Evolutionary conservation across 306 rosid species (phyloP), one percentile per base, ranked within the genome.

Genomic region (Quercus gilva): DNA sequence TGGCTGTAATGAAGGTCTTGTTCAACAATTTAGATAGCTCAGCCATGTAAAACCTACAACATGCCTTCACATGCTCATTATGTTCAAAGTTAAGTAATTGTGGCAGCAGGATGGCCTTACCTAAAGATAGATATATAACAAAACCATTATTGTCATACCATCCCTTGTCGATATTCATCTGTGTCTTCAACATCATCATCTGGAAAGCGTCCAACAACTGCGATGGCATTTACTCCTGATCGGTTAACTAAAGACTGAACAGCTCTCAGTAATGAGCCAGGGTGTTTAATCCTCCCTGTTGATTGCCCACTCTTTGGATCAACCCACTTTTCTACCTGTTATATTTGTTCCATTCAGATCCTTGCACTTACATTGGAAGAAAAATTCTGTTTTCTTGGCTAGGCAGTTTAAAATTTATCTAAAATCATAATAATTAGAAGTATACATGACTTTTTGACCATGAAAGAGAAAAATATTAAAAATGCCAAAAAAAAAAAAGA

Each of bases 151-250:
- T 70, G 31, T 4, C 87, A 33, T 91, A 94, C 98, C 97, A 83
- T 77, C 73, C 97, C 97, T 57, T 77, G 90, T 76, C 97, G 88
- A 76, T 92, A 94, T 55, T 86, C 86, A 85, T 94, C 97, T 10
- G 89, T 88, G 58, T 88, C 92, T 73, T 89, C 85, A 59, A 75
- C 58, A 82, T 92, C 97, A 49, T 91, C 98, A 13, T 92, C 97
- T 2, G 94, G 94, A 65, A 94, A 94, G 63, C 97, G 94, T 76
- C 97, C 97, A 80, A 94, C 92, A 79, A 92, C 97, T 58, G 97
- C 97, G 69, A 94, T 25, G 18, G 97, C 98, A 88, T 92, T 84
- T 74, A 94, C 92, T 77, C 76, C 74, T 23, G 97, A 83, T 71
- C 53, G 74, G n/a, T 63, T 83, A 69, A 90, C 80, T 74, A 94